Evolutionary conservation across 1,284 basidiomycete genomes (phyloP).

Genomic region (Cryptococcus depauperatus): DNA sequence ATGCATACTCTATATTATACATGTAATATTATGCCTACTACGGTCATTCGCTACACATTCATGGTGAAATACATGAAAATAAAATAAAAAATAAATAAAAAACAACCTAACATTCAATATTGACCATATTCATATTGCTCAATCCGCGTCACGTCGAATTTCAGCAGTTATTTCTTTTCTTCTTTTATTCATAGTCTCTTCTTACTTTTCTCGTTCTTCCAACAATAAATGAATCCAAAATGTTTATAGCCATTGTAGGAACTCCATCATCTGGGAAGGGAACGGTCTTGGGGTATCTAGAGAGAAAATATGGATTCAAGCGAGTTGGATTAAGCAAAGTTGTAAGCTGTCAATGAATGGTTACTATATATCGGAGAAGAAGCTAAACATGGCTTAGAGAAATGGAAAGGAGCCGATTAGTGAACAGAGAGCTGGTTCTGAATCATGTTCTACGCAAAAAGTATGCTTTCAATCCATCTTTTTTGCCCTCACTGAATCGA

Average conservation of each 20-base stretch:
- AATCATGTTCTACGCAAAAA: background rate
- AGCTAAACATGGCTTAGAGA: background rate
- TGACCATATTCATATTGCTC: no score
- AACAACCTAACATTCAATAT: no score
- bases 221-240: slow-evolving; percentile 7
- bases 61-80: no score
- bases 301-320: slow-evolving; percentile 48
- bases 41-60: no score
- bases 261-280: slow-evolving; percentile 74
- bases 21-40: no score
- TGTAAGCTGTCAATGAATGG: background rate
- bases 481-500: background rate
- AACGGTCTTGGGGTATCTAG: slow-evolving; percentile 65
- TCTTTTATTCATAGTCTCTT: no score
- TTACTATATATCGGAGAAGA: background rate
- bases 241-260: slow-evolving; percentile 85
- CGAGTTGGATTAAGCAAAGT: slow-evolving; percentile 36
- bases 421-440: background rate
- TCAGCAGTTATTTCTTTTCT: no score
- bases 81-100: no score
- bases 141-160: no score
- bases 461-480: background rate
- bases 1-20: no score
- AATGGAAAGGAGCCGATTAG: background rate
- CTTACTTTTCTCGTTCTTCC: background rate